Conservation (phyloP, 169 alveolate genomes). For the Blepharisma undulans region DNA sequence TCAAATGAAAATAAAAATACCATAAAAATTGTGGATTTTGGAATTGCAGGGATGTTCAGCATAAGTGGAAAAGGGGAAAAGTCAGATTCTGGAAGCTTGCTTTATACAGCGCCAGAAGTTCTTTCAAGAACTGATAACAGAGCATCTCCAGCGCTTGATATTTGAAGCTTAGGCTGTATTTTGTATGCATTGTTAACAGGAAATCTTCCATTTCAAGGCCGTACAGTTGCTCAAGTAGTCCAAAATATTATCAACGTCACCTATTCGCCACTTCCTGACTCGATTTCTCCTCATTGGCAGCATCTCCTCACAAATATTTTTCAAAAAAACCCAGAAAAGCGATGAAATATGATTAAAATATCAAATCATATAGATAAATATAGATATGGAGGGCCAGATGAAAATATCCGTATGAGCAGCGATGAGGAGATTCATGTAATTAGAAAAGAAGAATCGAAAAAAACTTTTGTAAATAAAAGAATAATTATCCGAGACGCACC, state of each 20-base stretch:
- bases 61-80: constrained; percentile 10
- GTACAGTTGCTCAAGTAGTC: constrained; percentile 34
- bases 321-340: neutral
- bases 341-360: neutral
- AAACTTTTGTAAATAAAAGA: neutral
- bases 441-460: neutral
- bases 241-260: constrained; percentile 41
- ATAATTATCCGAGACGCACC: neutral
- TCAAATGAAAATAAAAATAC: neutral
- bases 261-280: neutral
- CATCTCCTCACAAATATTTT: neutral
- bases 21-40: constrained; percentile 48
- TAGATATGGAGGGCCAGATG: neutral
- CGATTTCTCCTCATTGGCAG: neutral
- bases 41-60: constrained; percentile 47
- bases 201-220: constrained; percentile 27
- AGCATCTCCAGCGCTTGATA: constrained; percentile 47
- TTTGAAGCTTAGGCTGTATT: constrained; percentile 65
- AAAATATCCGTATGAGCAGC: neutral
- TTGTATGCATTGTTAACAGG: constrained; percentile 50
- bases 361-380: neutral
- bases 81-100: constrained; percentile 51
- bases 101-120: constrained; percentile 64
- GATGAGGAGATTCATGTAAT: neutral
- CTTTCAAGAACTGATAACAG: constrained; percentile 44